Percentiles rank a stretch among this genome's conserved stretches.
phyloP scores from a whole-genome alignment of 139 green algal species.

The Chlamydomonas urium region DNA sequence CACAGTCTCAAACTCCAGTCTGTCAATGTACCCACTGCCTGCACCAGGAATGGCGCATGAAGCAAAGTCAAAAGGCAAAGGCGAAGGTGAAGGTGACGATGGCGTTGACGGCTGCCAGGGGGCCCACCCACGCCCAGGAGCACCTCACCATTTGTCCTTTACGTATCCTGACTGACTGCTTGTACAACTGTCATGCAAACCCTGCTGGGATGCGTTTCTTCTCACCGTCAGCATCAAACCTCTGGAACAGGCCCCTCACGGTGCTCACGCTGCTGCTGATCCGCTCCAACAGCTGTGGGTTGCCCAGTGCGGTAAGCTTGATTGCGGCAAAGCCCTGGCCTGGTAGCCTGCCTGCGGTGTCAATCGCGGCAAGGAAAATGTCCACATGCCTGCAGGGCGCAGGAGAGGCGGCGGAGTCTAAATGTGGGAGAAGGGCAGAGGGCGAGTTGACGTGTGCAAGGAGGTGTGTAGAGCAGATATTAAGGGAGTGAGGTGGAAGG shows the following conservation, averaged over 20 bases:
- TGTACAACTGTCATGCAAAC: background rate
- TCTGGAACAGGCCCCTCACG: constrained; percentile 60
- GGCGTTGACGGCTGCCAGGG: no score
- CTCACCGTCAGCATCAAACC: constrained; percentile 63
- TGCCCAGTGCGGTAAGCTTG: constrained; percentile 84
- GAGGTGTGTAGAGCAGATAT: background rate
- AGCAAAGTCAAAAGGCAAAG: no score
- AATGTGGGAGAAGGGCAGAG: background rate
- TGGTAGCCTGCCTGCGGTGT: constrained; percentile 48
- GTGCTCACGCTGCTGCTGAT: constrained; percentile 47
- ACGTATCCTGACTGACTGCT: background rate
- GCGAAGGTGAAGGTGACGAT: no score
- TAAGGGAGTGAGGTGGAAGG: background rate
- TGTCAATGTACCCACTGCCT: constrained; percentile 28
- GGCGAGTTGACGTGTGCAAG: background rate
- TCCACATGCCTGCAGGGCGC: constrained; percentile 36
- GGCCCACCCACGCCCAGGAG: background rate
- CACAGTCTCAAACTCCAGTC: constrained; percentile 11
- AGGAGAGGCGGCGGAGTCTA: background rate
- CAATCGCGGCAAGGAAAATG: constrained; percentile 55
- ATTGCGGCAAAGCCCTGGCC: constrained; percentile 75
- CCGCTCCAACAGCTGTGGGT: constrained; percentile 73
- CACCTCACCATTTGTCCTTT: background rate
- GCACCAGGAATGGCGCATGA: no score
- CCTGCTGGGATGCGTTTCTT: background rate